Base-by-base conservation (phyloP, 768 basidiomycete genomes). In the Pleurotus eryngii region DNA sequence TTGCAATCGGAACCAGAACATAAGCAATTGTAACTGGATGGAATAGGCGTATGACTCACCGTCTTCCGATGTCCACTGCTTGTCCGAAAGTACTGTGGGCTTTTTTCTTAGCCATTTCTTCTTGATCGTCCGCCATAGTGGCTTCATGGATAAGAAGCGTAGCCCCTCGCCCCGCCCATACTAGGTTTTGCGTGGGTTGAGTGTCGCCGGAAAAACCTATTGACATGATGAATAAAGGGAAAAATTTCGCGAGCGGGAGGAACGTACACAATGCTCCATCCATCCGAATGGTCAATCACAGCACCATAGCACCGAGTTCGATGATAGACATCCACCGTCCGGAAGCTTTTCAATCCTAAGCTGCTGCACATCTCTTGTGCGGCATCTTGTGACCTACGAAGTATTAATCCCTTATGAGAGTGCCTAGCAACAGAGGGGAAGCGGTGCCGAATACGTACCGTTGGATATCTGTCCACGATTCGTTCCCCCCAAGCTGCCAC, bases 101-200 rank as follows among this genome's bases (percentile, higher is more conserved):
- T 73, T 96, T 98, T 39, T 71, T 70, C 1, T 63, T 65, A 0
- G 95, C 95, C 72, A 91, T 69, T 11, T 86, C 86, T 17, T 74
- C 81, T 64, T 95, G 83, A 55, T 89, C 90, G 64, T 98, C 90
- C 1, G 85, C 90, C 81, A 98, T 87, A 3, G 94, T 94, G 0
- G 95, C 92, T 68, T 98, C 96, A 64, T 98, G 96, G 30, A 98
- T 94, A 42, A 98, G 76, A 1, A 98, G 73, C 0, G 93, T 93
- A 0, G 89, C 87, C 43, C 72, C 65, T 58, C 75, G 64, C 0
- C 90, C 95, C 0, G 83, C 85, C 45, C 76, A 67, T 20, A 87
- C 82, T 3, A 98, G 75, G 24, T 75, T 76, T 9, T 86, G 74
- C 7, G 86, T 82, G 0, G 96, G 95, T 66, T 81, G 77, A 1